These are phyloP conservation scores for Fraxinus pennsylvanica DNA, from an alignment of 257 asterid species.

Conservation along the genomic window DNA sequence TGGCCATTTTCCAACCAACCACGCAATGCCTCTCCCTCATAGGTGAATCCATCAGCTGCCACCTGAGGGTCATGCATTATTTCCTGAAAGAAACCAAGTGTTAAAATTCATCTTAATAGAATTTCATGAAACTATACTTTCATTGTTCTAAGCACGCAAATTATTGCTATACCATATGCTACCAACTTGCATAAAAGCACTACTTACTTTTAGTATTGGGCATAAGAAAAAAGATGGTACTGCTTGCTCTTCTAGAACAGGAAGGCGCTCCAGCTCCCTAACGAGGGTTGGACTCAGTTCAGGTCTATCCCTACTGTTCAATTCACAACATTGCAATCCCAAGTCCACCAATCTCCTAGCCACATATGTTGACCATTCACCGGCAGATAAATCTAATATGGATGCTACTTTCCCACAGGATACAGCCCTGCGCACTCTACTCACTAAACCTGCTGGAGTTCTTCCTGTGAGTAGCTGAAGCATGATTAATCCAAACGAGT, in stretches of 20 bases:
- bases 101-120: background rate
- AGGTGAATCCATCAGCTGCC: constrained; percentile 91
- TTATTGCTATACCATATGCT: background rate
- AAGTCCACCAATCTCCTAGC: constrained; percentile 45
- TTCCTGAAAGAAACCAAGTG: constrained; percentile 54
- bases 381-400: constrained; percentile 65
- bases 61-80: constrained; percentile 88
- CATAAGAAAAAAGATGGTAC: constrained; percentile 72
- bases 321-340: constrained; percentile 73
- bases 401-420: constrained; percentile 44
- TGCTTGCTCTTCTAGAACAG: constrained; percentile 51
- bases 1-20: constrained; percentile 71
- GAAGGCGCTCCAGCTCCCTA: constrained; percentile 63
- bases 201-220: constrained; percentile 71
- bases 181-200: background rate
- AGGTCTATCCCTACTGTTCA: constrained; percentile 64
- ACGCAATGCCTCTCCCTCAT: constrained; percentile 77
- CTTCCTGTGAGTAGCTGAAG: constrained; percentile 73
- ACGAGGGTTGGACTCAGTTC: constrained; percentile 54
- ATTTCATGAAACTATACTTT: background rate
- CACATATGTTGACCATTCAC: constrained; percentile 74
- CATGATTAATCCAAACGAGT: constrained; percentile 68
- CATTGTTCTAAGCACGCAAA: background rate
- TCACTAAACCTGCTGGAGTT: constrained; percentile 44
- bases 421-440: constrained; percentile 50